A percentile compares a stretch with the other conserved stretches of the same genome.
Conservation (phyloP, 2,329 filamentous ascomycete genomes). For the Pseudogymnoascus destructans region DNA sequence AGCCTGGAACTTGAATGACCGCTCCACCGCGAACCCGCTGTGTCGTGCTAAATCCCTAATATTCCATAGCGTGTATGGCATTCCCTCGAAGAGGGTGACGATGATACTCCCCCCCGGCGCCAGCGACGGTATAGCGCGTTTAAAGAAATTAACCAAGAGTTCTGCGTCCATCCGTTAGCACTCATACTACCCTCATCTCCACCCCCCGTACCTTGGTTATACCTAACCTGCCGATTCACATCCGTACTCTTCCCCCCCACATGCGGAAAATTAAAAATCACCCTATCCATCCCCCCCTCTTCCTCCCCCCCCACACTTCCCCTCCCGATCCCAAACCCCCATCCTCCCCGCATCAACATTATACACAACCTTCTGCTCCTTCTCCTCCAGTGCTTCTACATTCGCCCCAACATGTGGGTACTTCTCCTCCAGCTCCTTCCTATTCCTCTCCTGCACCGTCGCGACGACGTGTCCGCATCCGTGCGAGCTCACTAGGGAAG, state of each 20-base stretch:
- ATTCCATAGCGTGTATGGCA: slow-evolving; percentile 95
- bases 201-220: slow-evolving; percentile 51
- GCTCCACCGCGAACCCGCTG: slow-evolving; percentile 53
- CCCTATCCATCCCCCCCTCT: slow-evolving; percentile 50
- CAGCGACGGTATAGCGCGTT: slow-evolving; percentile 38
- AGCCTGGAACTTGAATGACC: slow-evolving; percentile 57
- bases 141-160: slow-evolving; percentile 58
- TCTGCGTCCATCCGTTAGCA: slow-evolving; percentile 28
- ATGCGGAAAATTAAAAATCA: slow-evolving; percentile 96
- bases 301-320: slow-evolving; percentile 26
- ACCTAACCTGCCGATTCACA: slow-evolving; percentile 84
- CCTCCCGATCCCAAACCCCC: slow-evolving; percentile 29
- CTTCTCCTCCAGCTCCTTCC: slow-evolving; percentile 50
- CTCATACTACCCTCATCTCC: not conserved
- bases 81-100: slow-evolving; percentile 81
- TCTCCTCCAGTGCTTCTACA: slow-evolving; percentile 37
- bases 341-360: slow-evolving; percentile 56
- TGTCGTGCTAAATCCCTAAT: slow-evolving; percentile 76
- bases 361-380: slow-evolving; percentile 34
- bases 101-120: slow-evolving; percentile 47
- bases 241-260: slow-evolving; percentile 85
- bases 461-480: slow-evolving; percentile 53
- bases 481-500: slow-evolving; percentile 52
- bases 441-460: slow-evolving; percentile 50
- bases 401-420: slow-evolving; percentile 58